Evolutionary conservation across 1,139 yeast genomes (phyloP).

Genomic region (Zhuliangozyma blackwelliae): DNA sequence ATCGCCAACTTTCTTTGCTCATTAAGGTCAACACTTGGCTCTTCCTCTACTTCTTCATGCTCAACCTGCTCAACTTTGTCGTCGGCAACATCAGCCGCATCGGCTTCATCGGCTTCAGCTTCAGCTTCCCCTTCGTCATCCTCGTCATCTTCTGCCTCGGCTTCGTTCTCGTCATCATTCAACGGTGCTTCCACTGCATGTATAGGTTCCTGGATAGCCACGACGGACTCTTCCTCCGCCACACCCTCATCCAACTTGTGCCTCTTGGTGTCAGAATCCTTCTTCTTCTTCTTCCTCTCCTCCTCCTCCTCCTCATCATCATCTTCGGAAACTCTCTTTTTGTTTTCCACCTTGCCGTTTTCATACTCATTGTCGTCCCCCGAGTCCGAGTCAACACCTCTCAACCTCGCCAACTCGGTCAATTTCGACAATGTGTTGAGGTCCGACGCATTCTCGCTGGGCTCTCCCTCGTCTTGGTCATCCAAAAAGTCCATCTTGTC

Average conservation of each 20-base stretch:
- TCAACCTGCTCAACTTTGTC: not conserved
- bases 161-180: slow-evolving; percentile 11
- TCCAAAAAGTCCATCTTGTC: slow-evolving; percentile 63
- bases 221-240: too few species aligned
- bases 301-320: too few species aligned
- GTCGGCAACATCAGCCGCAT: too few species aligned
- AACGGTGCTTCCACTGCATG: slow-evolving; percentile 5
- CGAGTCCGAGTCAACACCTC: slow-evolving; percentile 29
- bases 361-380: slow-evolving; percentile 12
- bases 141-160: slow-evolving; percentile 10
- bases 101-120: not conserved
- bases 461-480: slow-evolving; percentile 17
- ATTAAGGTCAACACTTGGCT: slow-evolving; percentile 42
- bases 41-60: slow-evolving; percentile 20
- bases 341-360: slow-evolving; percentile 2
- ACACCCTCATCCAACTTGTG: slow-evolving; percentile 14
- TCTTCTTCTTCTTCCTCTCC: slow-evolving; percentile 10
- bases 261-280: slow-evolving; percentile 22
- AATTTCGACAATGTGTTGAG: slow-evolving; percentile 36
- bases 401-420: slow-evolving; percentile 40
- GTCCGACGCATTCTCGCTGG: slow-evolving; percentile 24
- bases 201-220: not conserved
- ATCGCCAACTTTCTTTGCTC: slow-evolving; percentile 60
- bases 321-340: slow-evolving; percentile 4
- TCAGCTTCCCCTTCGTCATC: slow-evolving; percentile 14